Percentiles rank a stretch among this genome's conserved stretches.
Conservation (phyloP, 331 rosid species). For the Acacia concinna region DNA sequence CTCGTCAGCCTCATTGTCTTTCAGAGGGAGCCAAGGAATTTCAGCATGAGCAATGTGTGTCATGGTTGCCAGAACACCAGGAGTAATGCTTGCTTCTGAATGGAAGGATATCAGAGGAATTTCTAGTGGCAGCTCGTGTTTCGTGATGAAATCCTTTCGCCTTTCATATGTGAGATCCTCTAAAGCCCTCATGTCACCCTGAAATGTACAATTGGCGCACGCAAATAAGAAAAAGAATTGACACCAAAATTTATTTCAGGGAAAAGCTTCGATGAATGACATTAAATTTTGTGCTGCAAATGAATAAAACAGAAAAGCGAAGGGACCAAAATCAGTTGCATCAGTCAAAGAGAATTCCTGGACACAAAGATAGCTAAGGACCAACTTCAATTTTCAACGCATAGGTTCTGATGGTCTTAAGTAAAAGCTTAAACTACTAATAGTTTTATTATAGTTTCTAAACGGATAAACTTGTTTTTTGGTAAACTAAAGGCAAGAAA, state of each 20-base stretch:
- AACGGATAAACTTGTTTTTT: not conserved
- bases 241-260: not conserved
- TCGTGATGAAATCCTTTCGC: conserved; percentile 71
- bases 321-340: conserved; percentile 1
- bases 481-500: not conserved
- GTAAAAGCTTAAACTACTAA: not conserved
- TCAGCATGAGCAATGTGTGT: conserved; percentile 79
- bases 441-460: not conserved
- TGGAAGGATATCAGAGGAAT: conserved; percentile 69
- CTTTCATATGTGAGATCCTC: conserved; percentile 85
- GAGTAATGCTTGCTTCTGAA: conserved; percentile 67
- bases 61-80: conserved; percentile 73
- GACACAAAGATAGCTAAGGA: not conserved
- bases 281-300: not conserved
- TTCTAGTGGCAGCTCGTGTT: conserved; percentile 57
- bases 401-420: not conserved
- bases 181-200: conserved; percentile 79
- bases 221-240: not conserved
- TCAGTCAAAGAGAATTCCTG: not conserved
- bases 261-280: not conserved
- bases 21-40: conserved; percentile 62
- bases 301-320: not conserved
- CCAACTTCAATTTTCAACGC: not conserved
- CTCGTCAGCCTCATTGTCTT: conserved; percentile 28
- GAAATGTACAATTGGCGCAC: not conserved